Evolutionary conservation across 2,329 filamentous ascomycete genomes (phyloP), one percentile per base, ranked within the genome.

Genomic region (Stagonosporopsis vannaccii): DNA sequence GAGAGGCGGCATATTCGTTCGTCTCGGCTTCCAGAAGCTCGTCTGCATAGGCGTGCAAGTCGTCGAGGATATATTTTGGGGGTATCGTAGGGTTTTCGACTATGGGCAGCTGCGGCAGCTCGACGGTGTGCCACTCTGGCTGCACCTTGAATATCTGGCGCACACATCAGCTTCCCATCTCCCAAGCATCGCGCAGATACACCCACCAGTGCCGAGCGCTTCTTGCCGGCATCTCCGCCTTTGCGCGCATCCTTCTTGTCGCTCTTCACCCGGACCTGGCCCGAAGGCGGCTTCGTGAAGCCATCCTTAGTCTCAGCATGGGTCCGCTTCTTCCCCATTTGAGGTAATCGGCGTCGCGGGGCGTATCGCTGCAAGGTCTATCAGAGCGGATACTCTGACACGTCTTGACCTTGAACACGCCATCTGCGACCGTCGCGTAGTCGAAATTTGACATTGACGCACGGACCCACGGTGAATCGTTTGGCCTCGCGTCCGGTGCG

Each of bases 21-120:
- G 90, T 90, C 72, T 99, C 95, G 23, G 86, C 82, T 50, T 96
- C 88, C 19, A 98, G 80, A 6, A 98, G 81, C 9, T 84, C 81
- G 59, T 86, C 85, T 3, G 92, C 92, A 74, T 96, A 87, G 13
- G 86, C 79, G 68, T 91, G 80, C n/a, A 88, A 73, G 42, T 82
- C 82, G 40, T 87, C 82, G 56, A 88, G 75, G 19, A 85, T 70
- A 56, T 81, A 77, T 37, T 79, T 81, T 41, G 85, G 79, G 32
- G 83, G 77, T 33, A 77, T 75, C 48, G 78, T 75, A 41, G 80
- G 74, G 63, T 80, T 78, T 23, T 82, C 77, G 46, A 79, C 70
- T 6, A 63, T 67, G 33, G 82, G 75, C 32, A 89, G 75, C n/a
- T 74, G 58, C 17, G 86, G 83, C 36, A 90, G 78, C 59, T 82